A percentile compares a stretch with the other conserved stretches of the same genome.
Conservation (phyloP, 805 yeast genomes). For the Candida railenensis region DNA sequence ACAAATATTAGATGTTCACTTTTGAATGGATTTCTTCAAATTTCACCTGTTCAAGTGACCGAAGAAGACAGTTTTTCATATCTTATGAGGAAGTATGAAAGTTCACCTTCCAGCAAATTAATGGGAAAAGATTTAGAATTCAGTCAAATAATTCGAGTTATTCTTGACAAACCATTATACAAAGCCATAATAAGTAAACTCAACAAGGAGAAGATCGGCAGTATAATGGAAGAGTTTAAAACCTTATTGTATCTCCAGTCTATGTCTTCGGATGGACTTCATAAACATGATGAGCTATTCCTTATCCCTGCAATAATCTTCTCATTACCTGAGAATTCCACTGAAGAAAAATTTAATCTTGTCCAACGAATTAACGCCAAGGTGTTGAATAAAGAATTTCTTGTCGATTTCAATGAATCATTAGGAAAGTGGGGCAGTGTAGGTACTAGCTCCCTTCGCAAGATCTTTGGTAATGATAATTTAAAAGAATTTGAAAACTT, state of each 20-base stretch:
- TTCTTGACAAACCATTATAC: constrained; percentile 31
- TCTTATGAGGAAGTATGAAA: constrained; percentile 20
- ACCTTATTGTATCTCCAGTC: constrained; percentile 36
- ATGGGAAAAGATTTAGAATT: constrained; percentile 34
- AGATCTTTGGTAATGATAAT: constrained; percentile 19
- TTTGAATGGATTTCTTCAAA: constrained; percentile 22
- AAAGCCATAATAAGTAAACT: constrained; percentile 12
- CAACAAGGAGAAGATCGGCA: background rate
- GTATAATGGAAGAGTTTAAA: constrained; percentile 18
- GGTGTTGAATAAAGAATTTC: constrained; percentile 27
- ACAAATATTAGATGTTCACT: constrained; percentile 24
- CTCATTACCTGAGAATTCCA: constrained; percentile 23
- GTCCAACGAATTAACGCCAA: constrained; percentile 33
- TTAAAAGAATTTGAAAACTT: constrained; percentile 32
- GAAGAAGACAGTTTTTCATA: constrained; percentile 14
- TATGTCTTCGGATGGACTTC: constrained; percentile 34
- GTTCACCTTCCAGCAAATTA: constrained; percentile 27
- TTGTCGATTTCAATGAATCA: constrained; percentile 19
- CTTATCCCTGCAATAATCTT: constrained; percentile 36
- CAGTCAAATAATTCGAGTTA: constrained; percentile 20
- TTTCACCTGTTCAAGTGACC: constrained; percentile 12
- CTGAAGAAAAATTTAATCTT: constrained; percentile 26
- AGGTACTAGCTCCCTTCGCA: constrained; percentile 17
- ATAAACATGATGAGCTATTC: constrained; percentile 39
- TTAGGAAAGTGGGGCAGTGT: constrained; percentile 27